These are phyloP conservation scores for Jackrogersella minutella DNA, from an alignment of 495 filamentous ascomycete species.

Conservation along the genomic window DNA sequence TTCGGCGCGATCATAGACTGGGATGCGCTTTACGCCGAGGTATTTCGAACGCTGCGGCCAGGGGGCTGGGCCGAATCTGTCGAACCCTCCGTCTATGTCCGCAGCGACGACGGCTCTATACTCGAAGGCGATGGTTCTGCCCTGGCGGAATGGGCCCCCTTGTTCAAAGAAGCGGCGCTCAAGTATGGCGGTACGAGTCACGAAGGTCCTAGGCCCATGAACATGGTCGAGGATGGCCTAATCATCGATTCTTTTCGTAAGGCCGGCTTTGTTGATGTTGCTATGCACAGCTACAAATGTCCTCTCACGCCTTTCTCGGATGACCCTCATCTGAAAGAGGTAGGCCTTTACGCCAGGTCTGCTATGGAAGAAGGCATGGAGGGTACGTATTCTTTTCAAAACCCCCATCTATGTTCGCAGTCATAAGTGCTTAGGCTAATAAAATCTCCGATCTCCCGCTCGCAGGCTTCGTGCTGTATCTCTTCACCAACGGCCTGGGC, in stretches of 20 bases:
- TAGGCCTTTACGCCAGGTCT: slow-evolving; percentile 47
- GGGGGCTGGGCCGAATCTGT: slow-evolving; percentile 44
- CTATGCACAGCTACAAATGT: slow-evolving; percentile 58
- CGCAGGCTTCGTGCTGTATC: slow-evolving; percentile 37
- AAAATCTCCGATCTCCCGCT: not conserved
- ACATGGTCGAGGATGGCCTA: slow-evolving; percentile 31
- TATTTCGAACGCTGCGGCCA: slow-evolving; percentile 30
- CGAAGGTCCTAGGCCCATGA: slow-evolving; percentile 24
- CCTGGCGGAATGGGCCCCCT: slow-evolving; percentile 29
- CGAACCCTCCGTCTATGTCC: slow-evolving; percentile 31
- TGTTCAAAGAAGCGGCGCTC: slow-evolving; percentile 18
- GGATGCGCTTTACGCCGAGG: slow-evolving; percentile 44
- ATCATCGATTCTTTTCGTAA: slow-evolving; percentile 42
- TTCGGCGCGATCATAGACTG: slow-evolving; percentile 61
- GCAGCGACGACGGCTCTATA: slow-evolving; percentile 42
- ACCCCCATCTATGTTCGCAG: no score
- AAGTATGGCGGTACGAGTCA: not conserved
- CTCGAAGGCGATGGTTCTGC: slow-evolving; percentile 27
- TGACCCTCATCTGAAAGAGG: slow-evolving; percentile 57
- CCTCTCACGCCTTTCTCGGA: slow-evolving; percentile 61
- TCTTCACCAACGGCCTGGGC: slow-evolving; percentile 41
- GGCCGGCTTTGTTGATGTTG: slow-evolving; percentile 59
- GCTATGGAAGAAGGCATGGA: slow-evolving; percentile 44
- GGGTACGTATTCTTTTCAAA: slow-evolving; percentile 17
- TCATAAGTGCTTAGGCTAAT: not conserved